Evolutionary conservation across 2,329 filamentous ascomycete species (phyloP), one percentile per base, ranked within the genome.

Genomic region (Taxawa tesnikishii): DNA sequence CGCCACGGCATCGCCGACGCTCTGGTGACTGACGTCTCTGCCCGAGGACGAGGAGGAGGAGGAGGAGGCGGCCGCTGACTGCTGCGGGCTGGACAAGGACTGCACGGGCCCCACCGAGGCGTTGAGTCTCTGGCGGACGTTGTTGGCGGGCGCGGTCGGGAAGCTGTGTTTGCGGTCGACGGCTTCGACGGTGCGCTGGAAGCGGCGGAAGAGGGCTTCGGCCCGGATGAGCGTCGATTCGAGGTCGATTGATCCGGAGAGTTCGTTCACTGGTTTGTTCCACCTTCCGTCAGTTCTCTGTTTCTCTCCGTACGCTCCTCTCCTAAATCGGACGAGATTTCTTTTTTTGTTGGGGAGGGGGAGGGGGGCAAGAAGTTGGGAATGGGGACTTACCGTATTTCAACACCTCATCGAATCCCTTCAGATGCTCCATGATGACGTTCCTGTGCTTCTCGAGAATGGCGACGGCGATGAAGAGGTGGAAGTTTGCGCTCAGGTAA

Each of bases 381-480:
- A 23, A 23, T 23, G 19, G 19, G 32, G 16, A 63, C 78, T 35
- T 70, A 88, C 83, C 70, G 51, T 96, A 98, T 65, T 98, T 98
- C 16, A 98, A 63, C 18, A 98, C 84, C 56, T 98, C 92, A 43
- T 98, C 90, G 59, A 98, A 98, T 46, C 88, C 83, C 51, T 84
- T 73, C 15, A 98, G 63, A 56, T 98, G 90, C 34, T 80, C 75
- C 79, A 98, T 93, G 40, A 98, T 96, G 9, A 96, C 81, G 49
- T 88, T 80, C n/a, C 88, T 67, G 15, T 41, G 39, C 59, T 92
- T 94, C 56, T 98, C 90, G 15, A 98, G 58, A 24, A 98, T 94
- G 0, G 90, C 88, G 26, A 98, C 60, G 0, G 92, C 90, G 39
- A 98, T 69, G 51, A 98, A 98, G 10, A 98, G 65, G 51, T 96